phyloP scores from a whole-genome alignment of 2,329 filamentous ascomycete species.

The Trichophyton rubrum region DNA sequence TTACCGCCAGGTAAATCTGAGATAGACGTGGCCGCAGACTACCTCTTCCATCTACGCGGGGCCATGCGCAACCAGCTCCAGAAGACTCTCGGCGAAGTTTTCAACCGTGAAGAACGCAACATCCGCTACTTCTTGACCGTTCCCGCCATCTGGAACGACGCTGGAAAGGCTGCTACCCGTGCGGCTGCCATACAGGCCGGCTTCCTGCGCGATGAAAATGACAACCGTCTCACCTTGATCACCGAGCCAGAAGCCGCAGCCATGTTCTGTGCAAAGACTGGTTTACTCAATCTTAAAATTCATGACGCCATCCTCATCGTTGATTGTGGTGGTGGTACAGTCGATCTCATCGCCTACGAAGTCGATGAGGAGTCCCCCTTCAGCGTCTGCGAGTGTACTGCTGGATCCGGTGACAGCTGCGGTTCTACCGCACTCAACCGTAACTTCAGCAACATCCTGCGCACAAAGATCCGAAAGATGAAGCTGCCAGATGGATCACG shows the following conservation, averaged over 20 bases:
- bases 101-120: conserved; percentile 94
- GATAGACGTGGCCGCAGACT: conserved; percentile 98
- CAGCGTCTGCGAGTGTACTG: conserved; percentile 92
- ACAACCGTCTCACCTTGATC: conserved; percentile 86
- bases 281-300: conserved; percentile 90
- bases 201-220: conserved; percentile 92
- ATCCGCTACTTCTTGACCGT: conserved; percentile 97
- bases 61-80: conserved; percentile 92
- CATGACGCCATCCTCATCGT: conserved; percentile 97
- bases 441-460: conserved; percentile 95
- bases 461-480: conserved; percentile 98
- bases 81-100: conserved; percentile 93
- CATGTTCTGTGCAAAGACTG: conserved; percentile 95
- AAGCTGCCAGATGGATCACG: conserved; percentile 94
- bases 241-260: conserved; percentile 95
- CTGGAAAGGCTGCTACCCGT: conserved; percentile 90
- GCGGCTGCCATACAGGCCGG: conserved; percentile 93
- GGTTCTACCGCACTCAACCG: conserved; percentile 96
- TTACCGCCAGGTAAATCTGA: conserved; percentile 96
- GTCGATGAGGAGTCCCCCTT: conserved; percentile 97
- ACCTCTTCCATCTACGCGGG: conserved; percentile 93
- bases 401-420: conserved; percentile 92
- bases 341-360: conserved; percentile 97
- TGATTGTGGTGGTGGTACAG: conserved; percentile 94
- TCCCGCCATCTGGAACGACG: conserved; percentile 99